Base-by-base conservation (phyloP, 2,329 filamentous ascomycete species). In the Blumeria graminis region DNA sequence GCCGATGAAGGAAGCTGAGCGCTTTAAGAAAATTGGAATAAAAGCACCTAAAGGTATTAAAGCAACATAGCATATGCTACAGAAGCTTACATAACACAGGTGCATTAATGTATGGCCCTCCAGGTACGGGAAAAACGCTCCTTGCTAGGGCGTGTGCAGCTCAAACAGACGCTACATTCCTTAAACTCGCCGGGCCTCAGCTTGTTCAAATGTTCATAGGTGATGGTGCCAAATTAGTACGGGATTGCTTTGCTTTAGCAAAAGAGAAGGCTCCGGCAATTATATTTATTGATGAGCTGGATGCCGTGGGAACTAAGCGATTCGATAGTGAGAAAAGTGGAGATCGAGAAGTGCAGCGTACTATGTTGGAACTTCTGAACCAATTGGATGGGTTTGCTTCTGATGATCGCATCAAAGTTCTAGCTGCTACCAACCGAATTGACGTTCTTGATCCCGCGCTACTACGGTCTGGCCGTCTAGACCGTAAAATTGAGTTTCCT, bases 151-250 rank as follows among this genome's bases (percentile, higher is more conserved):
- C 92, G 58, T 98, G 92, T 69, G 92, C 92, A 5, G 92, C 92
- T 53, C 92, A 98, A 72, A 96, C 92, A 59, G 92, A 98, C 63
- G 92, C 92, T 61, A 98, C 92, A 28, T 98, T 98, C 76, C 81
- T 98, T 67, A 98, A 98, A 71, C 84, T 98, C 57, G 92, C 92
- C 59, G 92, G 92, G 55, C 92, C 93, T 5, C 92, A 98, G 71
- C 80, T 98, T 41, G 92, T 98, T 34, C 92, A 98, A 70, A 98
- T 96, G 92, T 98, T 96, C 69, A 98, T 98, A 43, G 92, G 92
- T 68, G 93, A 98, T 63, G 92, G 92, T 65, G 92, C 93, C 46
- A 98, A 98, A 72, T 78, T 98, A 34, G 92, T 98, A 45, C 85
- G 92, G 58, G 92, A 98, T 72, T 94, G 87, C 71, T 98, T 98